These are phyloP conservation scores for Hypoxylon sp. DNA, from an alignment of 2,329 filamentous ascomycete genomes.

Conservation along the genomic window DNA sequence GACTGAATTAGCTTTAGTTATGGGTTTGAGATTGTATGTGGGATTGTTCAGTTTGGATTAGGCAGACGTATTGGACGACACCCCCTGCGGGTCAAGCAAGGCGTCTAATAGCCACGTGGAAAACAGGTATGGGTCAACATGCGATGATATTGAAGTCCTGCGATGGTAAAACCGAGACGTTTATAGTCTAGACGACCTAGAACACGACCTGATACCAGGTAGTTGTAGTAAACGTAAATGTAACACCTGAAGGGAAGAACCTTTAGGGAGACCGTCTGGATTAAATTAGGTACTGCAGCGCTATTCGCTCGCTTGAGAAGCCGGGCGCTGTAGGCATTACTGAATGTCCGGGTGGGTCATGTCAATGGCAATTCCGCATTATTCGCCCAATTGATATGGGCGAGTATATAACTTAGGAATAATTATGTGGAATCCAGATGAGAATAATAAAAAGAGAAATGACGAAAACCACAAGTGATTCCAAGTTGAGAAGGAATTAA, in stretches of 20 bases:
- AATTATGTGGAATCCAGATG: neutral
- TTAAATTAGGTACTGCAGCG: constrained; percentile 4
- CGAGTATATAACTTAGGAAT: neutral
- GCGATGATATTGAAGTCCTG: neutral
- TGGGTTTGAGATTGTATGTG: neutral
- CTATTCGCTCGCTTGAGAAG: constrained; percentile 43
- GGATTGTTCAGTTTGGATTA: neutral
- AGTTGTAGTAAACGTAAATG: neutral
- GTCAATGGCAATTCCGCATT: constrained; percentile 43
- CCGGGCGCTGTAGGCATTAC: constrained; percentile 35
- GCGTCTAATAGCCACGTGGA: constrained; percentile 10
- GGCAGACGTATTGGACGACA: neutral
- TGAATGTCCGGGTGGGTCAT: constrained; percentile 34
- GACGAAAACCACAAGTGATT: neutral
- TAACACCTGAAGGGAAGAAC: neutral
- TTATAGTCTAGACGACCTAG: neutral
- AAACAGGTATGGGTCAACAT: neutral
- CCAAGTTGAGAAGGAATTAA: neutral
- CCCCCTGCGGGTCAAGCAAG: neutral
- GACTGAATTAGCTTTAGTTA: neutral
- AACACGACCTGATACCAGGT: neutral
- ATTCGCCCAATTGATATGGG: constrained; percentile 7
- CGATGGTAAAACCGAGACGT: neutral
- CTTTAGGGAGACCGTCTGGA: neutral
- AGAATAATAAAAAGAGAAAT: neutral